These are phyloP conservation scores for Tephrocybe sp. DNA, from an alignment of 768 basidiomycete species.

Conservation along the genomic window DNA sequence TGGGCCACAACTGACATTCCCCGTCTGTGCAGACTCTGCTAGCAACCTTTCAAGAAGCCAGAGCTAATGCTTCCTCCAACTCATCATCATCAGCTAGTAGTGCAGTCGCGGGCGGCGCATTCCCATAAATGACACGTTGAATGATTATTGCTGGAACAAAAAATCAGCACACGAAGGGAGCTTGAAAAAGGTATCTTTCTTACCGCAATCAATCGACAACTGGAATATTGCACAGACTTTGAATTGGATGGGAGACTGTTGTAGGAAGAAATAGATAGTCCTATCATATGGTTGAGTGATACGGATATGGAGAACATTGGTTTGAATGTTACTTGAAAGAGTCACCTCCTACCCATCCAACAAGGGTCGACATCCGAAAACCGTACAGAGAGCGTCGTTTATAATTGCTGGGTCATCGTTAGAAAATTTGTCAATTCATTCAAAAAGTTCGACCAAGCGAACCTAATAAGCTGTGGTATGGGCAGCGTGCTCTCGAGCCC, in stretches of 20 bases:
- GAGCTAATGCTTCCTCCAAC: conserved; percentile 69
- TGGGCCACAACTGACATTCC: too few relatives aligned
- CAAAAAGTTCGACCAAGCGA: conserved; percentile 15
- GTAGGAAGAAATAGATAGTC: conserved; percentile 76
- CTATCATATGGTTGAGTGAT: conserved; percentile 31
- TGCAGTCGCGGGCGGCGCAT: conserved; percentile 51
- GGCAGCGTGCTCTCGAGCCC: conserved; percentile 87
- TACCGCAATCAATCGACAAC: conserved; percentile 73
- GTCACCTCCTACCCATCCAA: conserved; percentile 86
- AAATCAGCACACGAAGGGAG: background rate
- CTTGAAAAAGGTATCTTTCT: conserved; percentile 21
- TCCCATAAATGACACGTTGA: conserved; percentile 77
- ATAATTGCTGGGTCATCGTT: conserved; percentile 54
- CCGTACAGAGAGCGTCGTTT: conserved; percentile 79
- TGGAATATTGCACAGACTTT: conserved; percentile 83
- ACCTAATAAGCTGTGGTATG: conserved; percentile 82
- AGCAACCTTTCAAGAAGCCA: conserved; percentile 29
- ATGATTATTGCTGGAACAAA: conserved; percentile 56
- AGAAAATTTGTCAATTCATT: conserved; percentile 4
- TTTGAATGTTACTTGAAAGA: conserved; percentile 64
- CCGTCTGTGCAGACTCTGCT: background rate
- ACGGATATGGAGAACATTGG: conserved; percentile 2
- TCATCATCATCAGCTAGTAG: conserved; percentile 62
- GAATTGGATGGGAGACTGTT: conserved; percentile 74
- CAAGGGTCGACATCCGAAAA: conserved; percentile 76